Percentiles rank a stretch among this genome's conserved stretches.
phyloP scores from a whole-genome alignment of 2,329 filamentous ascomycete genomes.

The Ceratocystiopsis brevicomis region DNA sequence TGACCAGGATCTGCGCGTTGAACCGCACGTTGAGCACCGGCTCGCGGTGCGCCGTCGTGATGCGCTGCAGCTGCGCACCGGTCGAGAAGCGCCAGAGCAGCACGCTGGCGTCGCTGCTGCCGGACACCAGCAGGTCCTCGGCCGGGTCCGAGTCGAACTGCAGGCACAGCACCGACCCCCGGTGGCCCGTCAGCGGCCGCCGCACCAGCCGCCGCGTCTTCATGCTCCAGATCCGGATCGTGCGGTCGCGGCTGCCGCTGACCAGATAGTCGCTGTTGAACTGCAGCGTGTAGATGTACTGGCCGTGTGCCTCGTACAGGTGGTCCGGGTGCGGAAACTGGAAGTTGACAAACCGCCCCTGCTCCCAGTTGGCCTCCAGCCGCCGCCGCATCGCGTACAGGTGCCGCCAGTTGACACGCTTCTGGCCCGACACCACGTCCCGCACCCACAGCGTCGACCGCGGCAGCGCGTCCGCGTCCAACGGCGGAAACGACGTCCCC shows the following conservation, averaged over 20 bases:
- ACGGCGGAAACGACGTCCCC: not conserved
- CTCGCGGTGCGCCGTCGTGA: constrained; percentile 63
- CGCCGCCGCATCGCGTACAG: constrained; percentile 73
- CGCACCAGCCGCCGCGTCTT: constrained; percentile 59
- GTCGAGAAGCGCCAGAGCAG: constrained; percentile 91
- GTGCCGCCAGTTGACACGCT: constrained; percentile 78
- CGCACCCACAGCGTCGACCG: constrained; percentile 32
- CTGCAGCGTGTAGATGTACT: constrained; percentile 92
- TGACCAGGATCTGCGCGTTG: constrained; percentile 78
- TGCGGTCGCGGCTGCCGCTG: constrained; percentile 78
- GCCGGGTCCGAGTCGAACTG: constrained; percentile 81
- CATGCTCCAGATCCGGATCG: constrained; percentile 79
- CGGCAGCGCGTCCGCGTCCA: constrained; percentile 12
- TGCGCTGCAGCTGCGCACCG: constrained; percentile 58
- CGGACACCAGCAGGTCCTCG: constrained; percentile 86
- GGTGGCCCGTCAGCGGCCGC: constrained; percentile 57
- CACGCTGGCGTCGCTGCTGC: constrained; percentile 78
- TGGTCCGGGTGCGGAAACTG: constrained; percentile 73
- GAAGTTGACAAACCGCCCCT: constrained; percentile 66
- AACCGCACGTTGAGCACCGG: constrained; percentile 89
- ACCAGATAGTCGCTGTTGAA: constrained; percentile 73
- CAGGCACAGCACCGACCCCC: constrained; percentile 76
- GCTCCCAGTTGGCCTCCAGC: constrained; percentile 81
- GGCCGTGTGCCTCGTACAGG: constrained; percentile 64
- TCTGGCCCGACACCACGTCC: constrained; percentile 26